Conservation (phyloP, 352 stramenopile genomes). For the Phytophthora palmivora region DNA sequence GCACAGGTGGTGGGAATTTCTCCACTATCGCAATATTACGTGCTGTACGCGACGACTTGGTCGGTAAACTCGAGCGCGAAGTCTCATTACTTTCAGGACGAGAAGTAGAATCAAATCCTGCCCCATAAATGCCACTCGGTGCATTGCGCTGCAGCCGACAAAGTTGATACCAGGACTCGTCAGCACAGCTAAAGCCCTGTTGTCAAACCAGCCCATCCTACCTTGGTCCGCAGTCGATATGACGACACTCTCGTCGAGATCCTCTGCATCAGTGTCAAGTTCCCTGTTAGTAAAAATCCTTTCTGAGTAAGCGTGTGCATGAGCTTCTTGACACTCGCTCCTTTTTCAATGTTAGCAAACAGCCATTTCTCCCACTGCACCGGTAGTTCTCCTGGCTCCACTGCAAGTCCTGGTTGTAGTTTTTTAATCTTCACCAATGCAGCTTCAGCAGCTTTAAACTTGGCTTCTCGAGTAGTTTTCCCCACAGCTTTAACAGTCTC, state of each 20-base stretch:
- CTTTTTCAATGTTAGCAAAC: conserved; percentile 67
- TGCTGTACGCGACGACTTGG: conserved; percentile 33
- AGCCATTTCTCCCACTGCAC: conserved; percentile 64
- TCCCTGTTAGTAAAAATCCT: conserved; percentile 63
- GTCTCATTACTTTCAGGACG: conserved; percentile 5
- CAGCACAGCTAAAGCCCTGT: neutral
- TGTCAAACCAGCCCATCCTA: conserved; percentile 13
- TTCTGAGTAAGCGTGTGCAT: conserved; percentile 64
- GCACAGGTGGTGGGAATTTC: conserved; percentile 23
- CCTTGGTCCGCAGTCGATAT: conserved; percentile 49
- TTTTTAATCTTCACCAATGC: conserved; percentile 62
- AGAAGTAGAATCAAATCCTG: conserved; percentile 8
- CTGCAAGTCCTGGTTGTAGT: conserved; percentile 68
- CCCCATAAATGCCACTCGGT: conserved; percentile 53
- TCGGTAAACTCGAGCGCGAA: conserved; percentile 5
- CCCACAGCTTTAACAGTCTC: conserved; percentile 52
- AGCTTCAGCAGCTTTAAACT: conserved; percentile 71
- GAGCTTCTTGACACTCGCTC: conserved; percentile 53
- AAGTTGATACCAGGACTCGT: conserved; percentile 25
- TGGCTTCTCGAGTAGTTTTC: conserved; percentile 72
- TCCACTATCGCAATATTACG: conserved; percentile 33
- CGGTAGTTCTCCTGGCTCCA: conserved; percentile 57
- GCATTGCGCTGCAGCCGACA: conserved; percentile 40
- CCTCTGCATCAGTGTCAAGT: conserved; percentile 63
- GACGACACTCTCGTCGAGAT: conserved; percentile 67